phyloP scores from a whole-genome alignment of 2,329 filamentous ascomycete species.

The Paraphaeosphaeria sporulosa region DNA sequence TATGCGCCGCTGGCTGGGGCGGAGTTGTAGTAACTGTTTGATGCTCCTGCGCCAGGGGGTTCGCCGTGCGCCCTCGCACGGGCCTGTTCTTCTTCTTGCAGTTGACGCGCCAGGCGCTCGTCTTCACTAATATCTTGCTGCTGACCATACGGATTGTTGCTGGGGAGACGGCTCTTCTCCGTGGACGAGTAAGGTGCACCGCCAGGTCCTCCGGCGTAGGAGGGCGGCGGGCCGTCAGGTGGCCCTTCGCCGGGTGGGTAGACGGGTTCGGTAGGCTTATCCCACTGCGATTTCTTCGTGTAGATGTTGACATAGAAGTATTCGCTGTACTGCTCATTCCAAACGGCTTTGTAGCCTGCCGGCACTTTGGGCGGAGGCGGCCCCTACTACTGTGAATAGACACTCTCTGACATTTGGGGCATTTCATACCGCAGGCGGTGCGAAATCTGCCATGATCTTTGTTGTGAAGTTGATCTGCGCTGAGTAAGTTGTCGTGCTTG shows the following conservation, averaged over 20 bases:
- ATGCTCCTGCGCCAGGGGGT: background rate
- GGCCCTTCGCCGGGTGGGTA: constrained; percentile 57
- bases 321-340: constrained; percentile 86
- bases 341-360: constrained; percentile 84
- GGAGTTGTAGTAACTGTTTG: background rate
- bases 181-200: constrained; percentile 41
- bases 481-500: background rate
- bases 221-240: constrained; percentile 70
- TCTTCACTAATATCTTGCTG: constrained; percentile 65
- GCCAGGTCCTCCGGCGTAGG: constrained; percentile 64
- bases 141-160: constrained; percentile 74
- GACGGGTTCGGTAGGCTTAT: constrained; percentile 76
- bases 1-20: background rate
- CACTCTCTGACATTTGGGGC: background rate
- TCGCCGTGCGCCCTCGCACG: constrained; percentile 51
- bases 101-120: constrained; percentile 74
- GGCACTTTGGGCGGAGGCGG: constrained; percentile 70
- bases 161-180: constrained; percentile 55
- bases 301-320: constrained; percentile 93
- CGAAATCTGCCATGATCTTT: constrained; percentile 42
- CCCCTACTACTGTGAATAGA: constrained; percentile 35
- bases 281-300: constrained; percentile 92
- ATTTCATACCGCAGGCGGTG: constrained; percentile 43
- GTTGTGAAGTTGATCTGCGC: background rate
- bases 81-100: constrained; percentile 85